Evolutionary conservation across 805 yeast genomes (phyloP), one percentile per base, ranked within the genome.

Genomic region (Yamadazyma takamatsuzukensis): DNA sequence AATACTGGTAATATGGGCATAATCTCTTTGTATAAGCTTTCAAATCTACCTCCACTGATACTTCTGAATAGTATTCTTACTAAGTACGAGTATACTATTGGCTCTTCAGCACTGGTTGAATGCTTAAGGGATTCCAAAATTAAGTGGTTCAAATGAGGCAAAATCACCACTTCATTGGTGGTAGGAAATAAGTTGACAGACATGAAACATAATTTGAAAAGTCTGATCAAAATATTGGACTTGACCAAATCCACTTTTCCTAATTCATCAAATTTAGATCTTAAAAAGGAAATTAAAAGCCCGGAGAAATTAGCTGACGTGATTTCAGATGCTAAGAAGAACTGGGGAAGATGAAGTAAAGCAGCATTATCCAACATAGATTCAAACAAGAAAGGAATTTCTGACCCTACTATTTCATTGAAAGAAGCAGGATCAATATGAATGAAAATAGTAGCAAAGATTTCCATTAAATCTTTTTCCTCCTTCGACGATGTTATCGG

Each of bases 41-140:
- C 99, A 54, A 93, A 90, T 37, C 97, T 70, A 5, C 98, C 98
- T 31, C 98, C 97, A 21, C 97, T 96, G 29, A 93, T 89, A 49
- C 95, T 84, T 56, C 97, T 72, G 67, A 93, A 93, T 30, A 93
- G 63, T 0, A 95, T 86, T 48, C 97, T 69, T 15, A 93, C 82
- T 46, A 93, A 67, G 47, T 88, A 84, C 42, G 90, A 89, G 54
- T 88, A 93, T 2, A 87, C 86, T 15, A 86, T 70, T 4, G 98
- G 97, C 51, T 90, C 96, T 44, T 84, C 83, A 0, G 97, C 85
- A 6, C 80, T 78, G 1, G 96, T 83, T 0, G 96, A 79, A 33
- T 77, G 70, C 37, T 80, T 78, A 53, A 93, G 65, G 0, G 94
- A 84, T 36, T 83, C 80, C 42, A 93, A 63, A 21, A 93, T 88